Evolutionary conservation across 495 filamentous ascomycete genomes (phyloP).

Genomic region (Pyrenula massariospora): DNA sequence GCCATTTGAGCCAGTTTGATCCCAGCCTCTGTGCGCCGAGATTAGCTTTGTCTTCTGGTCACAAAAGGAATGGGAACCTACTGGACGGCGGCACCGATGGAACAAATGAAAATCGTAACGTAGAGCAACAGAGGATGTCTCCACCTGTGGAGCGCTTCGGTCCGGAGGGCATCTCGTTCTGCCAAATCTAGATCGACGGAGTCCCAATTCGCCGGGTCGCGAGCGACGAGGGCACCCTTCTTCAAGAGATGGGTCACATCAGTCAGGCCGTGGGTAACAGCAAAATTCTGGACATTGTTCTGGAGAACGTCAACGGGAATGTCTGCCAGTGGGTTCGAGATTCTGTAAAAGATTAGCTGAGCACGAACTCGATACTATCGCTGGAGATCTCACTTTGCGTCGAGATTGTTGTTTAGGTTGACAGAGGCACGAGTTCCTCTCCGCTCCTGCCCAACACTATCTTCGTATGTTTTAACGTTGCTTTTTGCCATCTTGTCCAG

Average conservation of each 20-base stretch:
- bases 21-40: neutral
- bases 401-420: neutral
- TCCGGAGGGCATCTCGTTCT: slow-evolving; percentile 39
- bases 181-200: slow-evolving; percentile 34
- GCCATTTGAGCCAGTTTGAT: slow-evolving; percentile 59
- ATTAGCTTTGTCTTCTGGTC: neutral
- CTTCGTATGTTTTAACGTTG: neutral
- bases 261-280: slow-evolving; percentile 37
- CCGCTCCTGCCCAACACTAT: neutral
- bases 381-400: neutral
- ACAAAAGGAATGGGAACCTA: slow-evolving; percentile 15
- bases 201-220: slow-evolving; percentile 36
- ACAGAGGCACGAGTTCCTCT: neutral
- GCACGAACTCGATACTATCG: neutral
- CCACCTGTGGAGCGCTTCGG: slow-evolving; percentile 52
- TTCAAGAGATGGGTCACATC: slow-evolving; percentile 47
- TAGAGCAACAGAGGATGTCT: slow-evolving; percentile 50
- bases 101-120: slow-evolving; percentile 43
- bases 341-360: neutral
- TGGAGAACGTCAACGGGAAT: slow-evolving; percentile 40
- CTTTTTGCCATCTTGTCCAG: neutral
- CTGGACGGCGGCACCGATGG: slow-evolving; percentile 51
- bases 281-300: slow-evolving; percentile 48
- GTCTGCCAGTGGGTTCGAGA: slow-evolving; percentile 44
- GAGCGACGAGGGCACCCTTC: slow-evolving; percentile 53